Base-by-base conservation (phyloP, 2,329 filamentous ascomycete species). In the Niveomyces coronatus region DNA sequence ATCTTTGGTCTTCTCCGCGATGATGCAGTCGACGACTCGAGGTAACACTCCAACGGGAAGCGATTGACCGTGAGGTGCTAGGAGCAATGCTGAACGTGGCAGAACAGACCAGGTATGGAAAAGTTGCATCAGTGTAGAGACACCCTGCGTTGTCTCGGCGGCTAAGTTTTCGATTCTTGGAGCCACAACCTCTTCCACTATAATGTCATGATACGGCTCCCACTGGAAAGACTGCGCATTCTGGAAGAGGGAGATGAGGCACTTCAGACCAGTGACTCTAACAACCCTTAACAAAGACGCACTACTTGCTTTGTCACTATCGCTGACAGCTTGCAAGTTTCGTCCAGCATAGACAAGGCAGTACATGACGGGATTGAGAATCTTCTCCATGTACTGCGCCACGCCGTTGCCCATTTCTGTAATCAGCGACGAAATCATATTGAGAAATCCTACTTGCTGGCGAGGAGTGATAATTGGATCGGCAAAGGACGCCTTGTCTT, bases 371-470 rank as follows among this genome's bases (percentile, higher is more conserved):
- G 86, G 76, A 49, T 89, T 79, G 44, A 89, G 67, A 4, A 96
- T 68, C 10, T 71, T 72, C 13, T 72, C 64, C 34, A 81, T 71
- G 49, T 84, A 89, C 0, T 77, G 72, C 3, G 68, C 60, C 38
- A 93, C 76, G 38, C 79, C 80, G 5, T 73, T 76, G 37, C 88
- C 86, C 24, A 96, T 72, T 37, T 91, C 86, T 41, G 82, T 82
- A 43, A 96, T 77, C 55, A 96, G 76, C 9, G 89, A 79, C 43
- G 87, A 80, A 35, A 91, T 70, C 85, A 96, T 91, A 54, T 93
- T 94, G 36, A 94, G 64, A 54, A 95, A 77, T 65, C 93, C 91
- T 42, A 91, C 74, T 57, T 95, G 89, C 57, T 88, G 91, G 50
- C 88, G 76, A 9, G 73, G 62, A 13, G 75, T 71, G 18, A 88